Percentiles rank a stretch among this genome's conserved stretches.
phyloP scores from a whole-genome alignment of 306 rosid genomes.

The Medicago ruthenica region DNA sequence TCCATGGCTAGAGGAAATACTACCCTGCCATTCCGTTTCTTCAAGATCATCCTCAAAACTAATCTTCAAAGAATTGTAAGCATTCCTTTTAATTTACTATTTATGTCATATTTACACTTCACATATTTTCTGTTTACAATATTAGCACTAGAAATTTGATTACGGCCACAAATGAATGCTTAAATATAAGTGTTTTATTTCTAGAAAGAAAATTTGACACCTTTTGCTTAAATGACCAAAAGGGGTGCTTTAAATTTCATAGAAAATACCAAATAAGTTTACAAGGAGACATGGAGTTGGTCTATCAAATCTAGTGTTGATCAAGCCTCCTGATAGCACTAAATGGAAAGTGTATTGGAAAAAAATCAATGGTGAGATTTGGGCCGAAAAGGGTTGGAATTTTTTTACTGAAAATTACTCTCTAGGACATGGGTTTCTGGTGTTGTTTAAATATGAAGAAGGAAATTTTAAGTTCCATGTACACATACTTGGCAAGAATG shows the following conservation, averaged over 20 bases:
- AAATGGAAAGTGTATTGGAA: constrained; percentile 38
- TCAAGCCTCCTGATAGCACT: neutral
- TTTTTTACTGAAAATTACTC: constrained; percentile 2
- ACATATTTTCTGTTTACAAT: neutral
- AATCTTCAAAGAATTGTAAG: constrained; percentile 21
- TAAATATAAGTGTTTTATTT: too few species aligned
- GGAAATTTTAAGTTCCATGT: neutral
- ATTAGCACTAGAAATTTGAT: too few species aligned
- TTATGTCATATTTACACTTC: neutral
- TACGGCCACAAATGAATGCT: too few species aligned
- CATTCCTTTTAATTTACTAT: neutral
- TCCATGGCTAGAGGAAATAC: neutral
- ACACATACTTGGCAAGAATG: neutral
- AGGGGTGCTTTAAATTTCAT: neutral
- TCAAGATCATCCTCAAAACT: neutral
- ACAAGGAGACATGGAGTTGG: constrained; percentile 13
- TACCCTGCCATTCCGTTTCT: neutral
- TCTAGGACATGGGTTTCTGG: neutral
- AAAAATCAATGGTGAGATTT: constrained; percentile 2
- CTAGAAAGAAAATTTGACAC: too few species aligned
- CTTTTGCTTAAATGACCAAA: too few species aligned
- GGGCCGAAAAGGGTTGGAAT: constrained; percentile 25
- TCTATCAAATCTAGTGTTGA: constrained; percentile 33
- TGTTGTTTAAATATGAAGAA: neutral
- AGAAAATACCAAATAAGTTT: constrained; percentile 36